A percentile compares a stretch with the other conserved stretches of the same genome.
Evolutionary conservation across 2,329 filamentous ascomycete species (phyloP).

Genomic region (Madurella mycetomatis): DNA sequence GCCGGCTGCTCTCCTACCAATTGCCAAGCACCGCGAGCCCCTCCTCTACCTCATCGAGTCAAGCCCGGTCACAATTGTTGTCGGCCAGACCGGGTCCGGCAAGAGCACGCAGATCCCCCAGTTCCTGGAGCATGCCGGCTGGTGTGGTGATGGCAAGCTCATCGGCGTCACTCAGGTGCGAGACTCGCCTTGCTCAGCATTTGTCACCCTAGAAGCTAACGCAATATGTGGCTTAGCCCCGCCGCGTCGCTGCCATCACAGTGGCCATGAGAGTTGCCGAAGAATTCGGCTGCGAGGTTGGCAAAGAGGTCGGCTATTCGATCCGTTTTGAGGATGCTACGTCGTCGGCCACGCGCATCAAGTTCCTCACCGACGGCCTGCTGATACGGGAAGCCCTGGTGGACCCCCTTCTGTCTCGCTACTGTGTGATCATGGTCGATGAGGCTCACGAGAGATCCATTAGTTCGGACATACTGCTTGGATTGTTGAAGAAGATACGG

Average conservation of each 20-base stretch:
- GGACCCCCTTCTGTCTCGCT: constrained; percentile 83
- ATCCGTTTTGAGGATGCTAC: constrained; percentile 91
- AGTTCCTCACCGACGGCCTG: constrained; percentile 92
- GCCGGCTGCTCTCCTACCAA: constrained; percentile 76
- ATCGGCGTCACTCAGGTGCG: constrained; percentile 87
- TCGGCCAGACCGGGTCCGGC: constrained; percentile 90
- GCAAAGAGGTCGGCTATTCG: constrained; percentile 88
- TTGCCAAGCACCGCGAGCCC: constrained; percentile 73
- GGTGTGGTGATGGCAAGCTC: constrained; percentile 76
- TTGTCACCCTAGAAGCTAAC: neutral
- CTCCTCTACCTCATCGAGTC: constrained; percentile 85
- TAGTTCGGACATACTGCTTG: constrained; percentile 85
- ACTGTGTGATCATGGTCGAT: constrained; percentile 96
- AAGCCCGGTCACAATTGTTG: constrained; percentile 77
- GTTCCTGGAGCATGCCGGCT: constrained; percentile 81
- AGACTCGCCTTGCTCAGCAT: constrained; percentile 19
- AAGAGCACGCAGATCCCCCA: constrained; percentile 97
- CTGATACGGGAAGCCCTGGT: constrained; percentile 88
- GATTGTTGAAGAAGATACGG: constrained; percentile 84
- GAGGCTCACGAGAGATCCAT: constrained; percentile 93
- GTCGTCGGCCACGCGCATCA: constrained; percentile 78
- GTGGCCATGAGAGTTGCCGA: constrained; percentile 86
- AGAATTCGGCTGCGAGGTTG: constrained; percentile 79
- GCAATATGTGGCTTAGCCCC: constrained; percentile 53
- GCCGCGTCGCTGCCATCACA: constrained; percentile 84